A percentile compares a stretch with the other conserved stretches of the same genome.
These are phyloP conservation scores for Colletotrichum australisinense DNA, from an alignment of 2,329 filamentous ascomycete genomes.

Conservation along the genomic window DNA sequence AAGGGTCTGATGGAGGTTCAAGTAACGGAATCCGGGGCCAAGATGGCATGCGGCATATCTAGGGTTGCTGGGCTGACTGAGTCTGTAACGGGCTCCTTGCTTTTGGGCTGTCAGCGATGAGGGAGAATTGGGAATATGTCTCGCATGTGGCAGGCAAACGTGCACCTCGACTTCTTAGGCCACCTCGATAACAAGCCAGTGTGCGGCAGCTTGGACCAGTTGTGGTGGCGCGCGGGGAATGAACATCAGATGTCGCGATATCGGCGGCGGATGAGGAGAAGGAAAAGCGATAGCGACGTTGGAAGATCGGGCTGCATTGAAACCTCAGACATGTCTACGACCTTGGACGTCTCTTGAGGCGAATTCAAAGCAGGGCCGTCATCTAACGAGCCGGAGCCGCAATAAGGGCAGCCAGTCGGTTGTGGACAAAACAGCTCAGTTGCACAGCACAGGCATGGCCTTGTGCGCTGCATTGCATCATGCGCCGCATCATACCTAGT, in stretches of 20 bases:
- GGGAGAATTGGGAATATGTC: conserved; percentile 16
- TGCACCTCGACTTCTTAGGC: neutral
- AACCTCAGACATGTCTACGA: conserved; percentile 19
- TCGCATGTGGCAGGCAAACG: conserved; percentile 19
- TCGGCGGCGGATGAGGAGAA: conserved; percentile 24
- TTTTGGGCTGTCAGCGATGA: conserved; percentile 2
- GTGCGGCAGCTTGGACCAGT: conserved; percentile 3
- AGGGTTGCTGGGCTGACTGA: conserved; percentile 5
- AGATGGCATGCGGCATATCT: neutral
- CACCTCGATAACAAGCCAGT: neutral
- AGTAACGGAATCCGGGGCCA: neutral
- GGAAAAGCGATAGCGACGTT: conserved; percentile 10
- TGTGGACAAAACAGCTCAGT: neutral
- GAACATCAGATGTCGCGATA: conserved; percentile 34
- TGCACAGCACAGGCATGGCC: conserved; percentile 13
- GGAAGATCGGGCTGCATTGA: conserved; percentile 17
- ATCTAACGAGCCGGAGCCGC: neutral
- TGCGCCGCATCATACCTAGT: conserved; percentile 16
- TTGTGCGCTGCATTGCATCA: conserved; percentile 33
- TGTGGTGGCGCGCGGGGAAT: conserved; percentile 19
- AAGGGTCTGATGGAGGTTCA: conserved; percentile 7
- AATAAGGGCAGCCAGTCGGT: neutral
- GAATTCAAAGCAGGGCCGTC: conserved; percentile 3
- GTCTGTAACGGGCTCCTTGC: conserved; percentile 8
- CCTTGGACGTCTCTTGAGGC: neutral